Evolutionary conservation across 106 monocot genomes (phyloP).

Genomic region (Dendrobium nobile): DNA sequence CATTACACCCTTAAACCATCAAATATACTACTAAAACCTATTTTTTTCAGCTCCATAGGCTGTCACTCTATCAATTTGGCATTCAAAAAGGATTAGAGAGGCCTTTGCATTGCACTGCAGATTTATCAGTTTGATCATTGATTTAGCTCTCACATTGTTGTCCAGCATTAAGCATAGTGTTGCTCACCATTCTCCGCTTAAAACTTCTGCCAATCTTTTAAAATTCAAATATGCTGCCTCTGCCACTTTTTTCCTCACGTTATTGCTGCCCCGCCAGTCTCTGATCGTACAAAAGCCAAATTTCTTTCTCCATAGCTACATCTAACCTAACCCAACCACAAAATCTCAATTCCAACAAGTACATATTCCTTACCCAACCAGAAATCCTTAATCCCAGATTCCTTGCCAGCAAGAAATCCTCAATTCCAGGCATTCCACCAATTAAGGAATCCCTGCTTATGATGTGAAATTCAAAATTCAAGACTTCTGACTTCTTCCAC

Average conservation of each 20-base stretch:
- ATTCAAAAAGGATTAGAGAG: not conserved
- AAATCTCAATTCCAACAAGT: not conserved
- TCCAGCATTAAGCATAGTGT: not conserved
- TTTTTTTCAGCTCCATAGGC: not conserved
- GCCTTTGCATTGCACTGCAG: not conserved
- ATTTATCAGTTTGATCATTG: not conserved
- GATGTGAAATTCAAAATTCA: not conserved
- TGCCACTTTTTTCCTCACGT: not conserved
- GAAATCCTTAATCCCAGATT: not conserved
- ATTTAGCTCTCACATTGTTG: no score
- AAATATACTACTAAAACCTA: not conserved
- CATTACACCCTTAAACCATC: not conserved
- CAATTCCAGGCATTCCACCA: not conserved
- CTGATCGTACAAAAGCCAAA: not conserved
- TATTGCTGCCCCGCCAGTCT: not conserved
- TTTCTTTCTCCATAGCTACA: not conserved
- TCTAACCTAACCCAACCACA: not conserved
- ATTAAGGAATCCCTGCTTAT: not conserved
- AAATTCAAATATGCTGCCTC: not conserved
- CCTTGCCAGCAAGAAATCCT: not conserved
- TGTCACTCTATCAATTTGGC: not conserved
- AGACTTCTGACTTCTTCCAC: not conserved
- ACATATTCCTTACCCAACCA: not conserved
- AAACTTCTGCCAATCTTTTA: not conserved
- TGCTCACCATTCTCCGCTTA: not conserved